Conservation (phyloP, 2,329 filamentous ascomycete genomes). For the Periconia sp. region DNA sequence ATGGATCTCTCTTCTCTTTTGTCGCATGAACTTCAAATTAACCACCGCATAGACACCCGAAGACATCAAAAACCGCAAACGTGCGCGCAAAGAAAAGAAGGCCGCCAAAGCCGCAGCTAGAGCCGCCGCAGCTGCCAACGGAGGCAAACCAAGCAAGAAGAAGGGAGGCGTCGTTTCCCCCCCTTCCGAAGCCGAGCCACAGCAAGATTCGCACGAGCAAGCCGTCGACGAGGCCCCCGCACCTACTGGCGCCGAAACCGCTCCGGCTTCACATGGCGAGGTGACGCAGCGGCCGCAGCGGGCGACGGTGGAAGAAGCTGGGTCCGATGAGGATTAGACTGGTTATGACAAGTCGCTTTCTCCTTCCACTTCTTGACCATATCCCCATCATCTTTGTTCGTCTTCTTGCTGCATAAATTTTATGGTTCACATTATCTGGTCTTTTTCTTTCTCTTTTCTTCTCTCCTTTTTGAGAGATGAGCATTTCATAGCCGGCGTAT, state of each 20-base stretch:
- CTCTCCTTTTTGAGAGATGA: neutral
- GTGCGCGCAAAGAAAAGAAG: constrained; percentile 43
- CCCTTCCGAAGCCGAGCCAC: constrained; percentile 29
- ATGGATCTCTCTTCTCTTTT: constrained; percentile 4
- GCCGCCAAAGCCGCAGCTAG: constrained; percentile 34
- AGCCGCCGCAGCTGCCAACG: constrained; percentile 25
- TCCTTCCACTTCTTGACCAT: neutral
- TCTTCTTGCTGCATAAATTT: neutral
- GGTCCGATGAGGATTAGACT: constrained; percentile 38
- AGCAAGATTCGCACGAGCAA: neutral
- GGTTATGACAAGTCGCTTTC: neutral
- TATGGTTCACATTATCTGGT: neutral
- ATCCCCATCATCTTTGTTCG: neutral
- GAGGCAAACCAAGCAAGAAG: constrained; percentile 26
- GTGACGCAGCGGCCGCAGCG: constrained; percentile 32
- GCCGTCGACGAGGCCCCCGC: constrained; percentile 26
- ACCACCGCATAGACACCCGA: constrained; percentile 36
- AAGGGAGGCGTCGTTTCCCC: constrained; percentile 38
- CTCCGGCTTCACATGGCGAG: constrained; percentile 17
- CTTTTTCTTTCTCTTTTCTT: neutral
- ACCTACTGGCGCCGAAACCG: constrained; percentile 29
- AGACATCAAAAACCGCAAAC: constrained; percentile 49
- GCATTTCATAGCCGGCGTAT: constrained; percentile 1
- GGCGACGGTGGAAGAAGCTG: constrained; percentile 42
- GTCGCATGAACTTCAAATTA: neutral